Evolutionary conservation across 768 basidiomycete genomes (phyloP), one percentile per base, ranked within the genome.

Genomic region (Leccinum subtestaceum): DNA sequence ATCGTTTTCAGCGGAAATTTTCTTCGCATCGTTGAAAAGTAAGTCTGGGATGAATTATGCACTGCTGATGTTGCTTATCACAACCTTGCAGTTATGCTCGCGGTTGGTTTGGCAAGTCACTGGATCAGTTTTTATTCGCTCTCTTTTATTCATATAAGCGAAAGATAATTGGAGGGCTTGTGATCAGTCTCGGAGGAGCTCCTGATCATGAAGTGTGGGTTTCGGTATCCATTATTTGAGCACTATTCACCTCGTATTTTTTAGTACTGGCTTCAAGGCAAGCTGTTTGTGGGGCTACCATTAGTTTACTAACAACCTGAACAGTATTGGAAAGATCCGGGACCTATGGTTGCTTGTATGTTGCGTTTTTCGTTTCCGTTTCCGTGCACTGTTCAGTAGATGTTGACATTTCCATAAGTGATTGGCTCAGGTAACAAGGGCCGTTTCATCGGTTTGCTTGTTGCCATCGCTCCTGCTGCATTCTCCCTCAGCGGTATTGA

Each of bases 401-500:
- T 47, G 23, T 19, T 45, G 25, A 34, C n/a, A n/a, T 34, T 12
- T n/a, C n/a, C 10, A 1, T 17, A 69, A 69, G 67, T 21, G 8
- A 32, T 69, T 29, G 60, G 63, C 25, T 67, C 63, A 0, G 67
- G 67, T 38, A 58, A 47, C 17, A 36, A 13, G 19, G 67, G 67
- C 11, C 61, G 63, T 19, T 64, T 69, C 53, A 13, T 69, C 12
- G 60, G 65, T 15, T 32, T 69, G 58, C 67, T 69, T 34, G 45
- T 61, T 32, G 63, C 61, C 10, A 61, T 68, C 1, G 38, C 58
- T 25, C 65, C 67, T 19, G 65, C 63, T 15, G 85, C 84, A 2
- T 94, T 90, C 78, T 89, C 89, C 8, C 87, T 85, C 76, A 84
- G 88, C 65, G 89, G 85, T 36, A 84, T 91, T 77, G 90, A 93